Evolutionary conservation across 352 stramenopile genomes (phyloP).

Genomic region (Phytophthora tentaculata): DNA sequence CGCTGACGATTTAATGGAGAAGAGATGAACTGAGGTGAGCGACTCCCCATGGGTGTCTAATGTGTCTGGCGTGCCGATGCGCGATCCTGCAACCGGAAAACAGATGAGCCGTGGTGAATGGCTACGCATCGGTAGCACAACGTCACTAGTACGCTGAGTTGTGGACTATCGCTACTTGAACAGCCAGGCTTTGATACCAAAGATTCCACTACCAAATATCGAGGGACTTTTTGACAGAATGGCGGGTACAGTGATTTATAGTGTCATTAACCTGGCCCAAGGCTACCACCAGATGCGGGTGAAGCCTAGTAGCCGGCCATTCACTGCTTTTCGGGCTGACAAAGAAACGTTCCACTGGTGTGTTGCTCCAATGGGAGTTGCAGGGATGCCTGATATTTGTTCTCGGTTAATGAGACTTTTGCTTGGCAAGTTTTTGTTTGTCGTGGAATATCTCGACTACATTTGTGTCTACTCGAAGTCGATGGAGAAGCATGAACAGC

Average conservation of each 20-base stretch:
- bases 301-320: conserved; percentile 11
- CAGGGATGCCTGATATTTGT: conserved; percentile 45
- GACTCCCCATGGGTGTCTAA: no score
- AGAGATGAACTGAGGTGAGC: no score
- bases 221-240: conserved; percentile 31
- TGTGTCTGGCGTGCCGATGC: no score
- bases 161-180: no score
- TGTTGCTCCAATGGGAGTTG: conserved; percentile 48
- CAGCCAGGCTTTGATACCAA: no score
- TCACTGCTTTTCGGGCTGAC: conserved; percentile 41
- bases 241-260: conserved; percentile 13
- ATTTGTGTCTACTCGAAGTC: conserved; percentile 35
- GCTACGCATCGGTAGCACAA: no score
- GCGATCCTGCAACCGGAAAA: no score
- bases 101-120: no score
- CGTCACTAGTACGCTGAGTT: no score
- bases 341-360: conserved; percentile 51
- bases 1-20: no score
- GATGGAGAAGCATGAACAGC: conserved; percentile 25
- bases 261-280: conserved; percentile 33
- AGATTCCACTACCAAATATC: conserved; percentile 25
- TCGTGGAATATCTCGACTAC: conserved; percentile 47
- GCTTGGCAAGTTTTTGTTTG: conserved; percentile 37
- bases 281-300: conserved; percentile 46
- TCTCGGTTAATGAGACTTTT: conserved; percentile 42